Percentiles rank a stretch among this genome's conserved stretches.
These are phyloP conservation scores for Metarhizium album DNA, from an alignment of 2,329 filamentous ascomycete genomes.

Conservation along the genomic window DNA sequence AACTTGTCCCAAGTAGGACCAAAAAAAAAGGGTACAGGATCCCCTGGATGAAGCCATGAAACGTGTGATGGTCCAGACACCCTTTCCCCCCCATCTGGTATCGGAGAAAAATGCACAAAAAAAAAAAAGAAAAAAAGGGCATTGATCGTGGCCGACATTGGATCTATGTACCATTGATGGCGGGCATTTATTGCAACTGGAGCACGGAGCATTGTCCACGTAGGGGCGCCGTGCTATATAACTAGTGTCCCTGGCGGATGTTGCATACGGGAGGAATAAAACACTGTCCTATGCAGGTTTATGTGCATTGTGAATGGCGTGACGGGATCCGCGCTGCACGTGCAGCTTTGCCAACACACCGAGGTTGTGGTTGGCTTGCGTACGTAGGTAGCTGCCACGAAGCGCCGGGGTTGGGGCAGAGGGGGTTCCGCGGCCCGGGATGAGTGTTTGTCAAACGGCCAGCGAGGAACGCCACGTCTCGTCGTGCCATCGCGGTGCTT, in stretches of 20 bases:
- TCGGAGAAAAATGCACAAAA: not conserved
- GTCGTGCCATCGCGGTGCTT: no score
- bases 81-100: no score
- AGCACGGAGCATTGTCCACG: not conserved
- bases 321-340: not conserved
- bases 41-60: no score
- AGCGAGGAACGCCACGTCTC: no score
- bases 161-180: not conserved
- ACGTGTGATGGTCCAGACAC: not conserved
- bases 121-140: not conserved
- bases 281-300: not conserved
- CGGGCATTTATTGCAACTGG: not conserved
- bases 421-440: constrained; percentile 12
- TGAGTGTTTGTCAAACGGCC: no score
- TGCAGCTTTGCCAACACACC: no score
- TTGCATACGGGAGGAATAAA: not conserved
- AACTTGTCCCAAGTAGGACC: not conserved
- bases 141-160: not conserved
- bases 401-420: no score
- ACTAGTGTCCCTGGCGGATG: not conserved
- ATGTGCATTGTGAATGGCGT: not conserved
- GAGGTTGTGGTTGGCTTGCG: no score
- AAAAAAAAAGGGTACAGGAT: not conserved
- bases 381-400: no score
- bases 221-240: not conserved